These are phyloP conservation scores for Scedosporium apiospermum DNA, from an alignment of 2,329 filamentous ascomycete genomes.

Conservation along the genomic window DNA sequence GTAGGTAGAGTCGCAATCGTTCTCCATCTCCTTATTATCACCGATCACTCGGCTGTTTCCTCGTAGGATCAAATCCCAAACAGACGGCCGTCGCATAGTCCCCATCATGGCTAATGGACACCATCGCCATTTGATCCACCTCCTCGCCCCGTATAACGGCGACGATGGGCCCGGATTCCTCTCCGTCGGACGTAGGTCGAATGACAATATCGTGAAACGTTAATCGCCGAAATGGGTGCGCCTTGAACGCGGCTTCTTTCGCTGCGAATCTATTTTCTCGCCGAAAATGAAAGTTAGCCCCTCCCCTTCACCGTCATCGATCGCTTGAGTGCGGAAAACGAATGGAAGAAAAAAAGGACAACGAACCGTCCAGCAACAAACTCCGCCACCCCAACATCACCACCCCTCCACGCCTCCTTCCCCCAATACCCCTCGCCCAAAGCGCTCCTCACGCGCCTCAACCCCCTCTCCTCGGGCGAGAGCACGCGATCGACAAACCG, in stretches of 20 bases:
- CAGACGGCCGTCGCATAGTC: constrained; percentile 70
- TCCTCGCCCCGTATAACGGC: constrained; percentile 11
- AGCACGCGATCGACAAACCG: constrained; percentile 41
- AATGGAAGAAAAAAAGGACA: background rate
- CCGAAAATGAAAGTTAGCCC: background rate
- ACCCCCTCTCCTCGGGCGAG: constrained; percentile 27
- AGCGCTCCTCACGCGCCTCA: constrained; percentile 4
- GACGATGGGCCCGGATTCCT: background rate
- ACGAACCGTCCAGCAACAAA: constrained; percentile 26
- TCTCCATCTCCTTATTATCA: background rate
- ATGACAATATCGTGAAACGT: constrained; percentile 54
- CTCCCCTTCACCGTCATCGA: background rate
- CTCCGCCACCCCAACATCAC: constrained; percentile 14
- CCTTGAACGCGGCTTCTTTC: constrained; percentile 69
- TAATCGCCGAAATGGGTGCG: constrained; percentile 49
- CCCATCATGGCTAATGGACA: constrained; percentile 83
- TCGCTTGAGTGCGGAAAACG: background rate
- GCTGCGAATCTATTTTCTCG: constrained; percentile 48
- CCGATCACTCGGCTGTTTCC: background rate
- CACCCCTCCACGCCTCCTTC: background rate
- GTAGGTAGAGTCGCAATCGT: background rate
- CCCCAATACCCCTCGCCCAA: background rate
- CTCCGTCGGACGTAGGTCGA: constrained; percentile 3
- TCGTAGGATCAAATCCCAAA: constrained; percentile 29
- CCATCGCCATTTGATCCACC: constrained; percentile 46